Conservation (phyloP, 768 basidiomycete species). For the Auriscalpium microsporum region DNA sequence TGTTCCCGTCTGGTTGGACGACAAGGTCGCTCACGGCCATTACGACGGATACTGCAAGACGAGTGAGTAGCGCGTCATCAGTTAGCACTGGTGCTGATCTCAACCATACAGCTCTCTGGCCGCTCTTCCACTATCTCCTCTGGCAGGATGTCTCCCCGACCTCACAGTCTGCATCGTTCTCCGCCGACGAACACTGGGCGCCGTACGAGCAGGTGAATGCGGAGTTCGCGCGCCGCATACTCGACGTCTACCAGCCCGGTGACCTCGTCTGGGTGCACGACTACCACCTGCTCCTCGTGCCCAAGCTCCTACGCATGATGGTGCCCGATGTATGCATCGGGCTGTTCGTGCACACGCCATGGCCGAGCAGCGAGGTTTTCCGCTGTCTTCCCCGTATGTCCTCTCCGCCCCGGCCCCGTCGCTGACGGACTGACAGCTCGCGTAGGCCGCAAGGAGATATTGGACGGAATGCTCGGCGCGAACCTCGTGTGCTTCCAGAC, state of each 20-base stretch:
- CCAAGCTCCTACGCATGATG: constrained; percentile 69
- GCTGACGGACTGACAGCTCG: too few relatives aligned
- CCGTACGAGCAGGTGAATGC: constrained; percentile 78
- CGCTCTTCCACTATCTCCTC: constrained; percentile 94
- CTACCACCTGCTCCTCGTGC: constrained; percentile 91
- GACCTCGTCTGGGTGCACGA: constrained; percentile 94
- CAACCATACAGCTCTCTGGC: constrained; percentile 74
- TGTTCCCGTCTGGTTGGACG: constrained; percentile 87
- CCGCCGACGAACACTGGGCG: constrained; percentile 73
- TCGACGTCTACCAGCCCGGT: constrained; percentile 53
- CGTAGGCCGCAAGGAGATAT: constrained; percentile 77
- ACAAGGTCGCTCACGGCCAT: constrained; percentile 84
- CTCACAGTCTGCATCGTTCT: constrained; percentile 65
- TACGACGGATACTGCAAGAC: constrained; percentile 98
- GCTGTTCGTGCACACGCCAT: constrained; percentile 95
- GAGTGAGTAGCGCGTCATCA: constrained; percentile 46
- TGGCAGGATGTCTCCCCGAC: constrained; percentile 86
- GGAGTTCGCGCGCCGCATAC: constrained; percentile 69
- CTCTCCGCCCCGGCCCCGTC: neutral
- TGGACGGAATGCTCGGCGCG: constrained; percentile 97
- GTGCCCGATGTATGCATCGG: constrained; percentile 69
- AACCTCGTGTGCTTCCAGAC: constrained; percentile 97
- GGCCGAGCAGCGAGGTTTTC: constrained; percentile 96
- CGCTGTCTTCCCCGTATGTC: constrained; percentile 79
- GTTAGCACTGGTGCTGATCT: neutral